Conservation (phyloP, 2,329 filamentous ascomycete genomes). For the Xylaria sp. region DNA sequence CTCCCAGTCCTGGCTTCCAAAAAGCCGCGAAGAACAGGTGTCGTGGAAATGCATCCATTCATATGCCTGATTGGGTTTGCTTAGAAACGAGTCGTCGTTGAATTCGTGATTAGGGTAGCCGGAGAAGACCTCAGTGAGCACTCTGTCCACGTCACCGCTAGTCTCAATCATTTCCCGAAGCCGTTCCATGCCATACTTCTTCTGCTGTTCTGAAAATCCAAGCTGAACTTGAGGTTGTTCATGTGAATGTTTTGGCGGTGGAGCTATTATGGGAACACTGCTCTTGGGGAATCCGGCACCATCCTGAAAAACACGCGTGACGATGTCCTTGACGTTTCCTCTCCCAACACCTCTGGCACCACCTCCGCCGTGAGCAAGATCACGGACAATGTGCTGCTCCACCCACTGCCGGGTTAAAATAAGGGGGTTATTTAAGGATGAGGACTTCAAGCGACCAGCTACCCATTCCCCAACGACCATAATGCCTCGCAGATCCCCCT, state of each 20-base stretch:
- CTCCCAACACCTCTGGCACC: slow-evolving; percentile 77
- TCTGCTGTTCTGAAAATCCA: slow-evolving; percentile 77
- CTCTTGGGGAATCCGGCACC: slow-evolving; percentile 79
- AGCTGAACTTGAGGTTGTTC: slow-evolving; percentile 70
- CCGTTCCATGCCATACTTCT: slow-evolving; percentile 77
- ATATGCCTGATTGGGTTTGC: slow-evolving; percentile 82
- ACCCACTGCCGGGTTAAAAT: slow-evolving; percentile 80
- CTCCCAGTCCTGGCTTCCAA: slow-evolving; percentile 92
- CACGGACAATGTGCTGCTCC: slow-evolving; percentile 75
- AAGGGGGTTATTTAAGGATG: slow-evolving; percentile 54
- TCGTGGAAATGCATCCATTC: slow-evolving; percentile 98
- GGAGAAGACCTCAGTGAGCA: slow-evolving; percentile 85
- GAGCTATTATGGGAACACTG: slow-evolving; percentile 55
- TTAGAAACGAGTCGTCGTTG: slow-evolving; percentile 91
- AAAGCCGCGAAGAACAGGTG: slow-evolving; percentile 79
- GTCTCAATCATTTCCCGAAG: slow-evolving; percentile 82
- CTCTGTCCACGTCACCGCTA: slow-evolving; percentile 80
- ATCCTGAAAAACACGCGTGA: slow-evolving; percentile 81
- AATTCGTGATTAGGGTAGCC: slow-evolving; percentile 88
- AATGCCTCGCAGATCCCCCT: slow-evolving; percentile 81
- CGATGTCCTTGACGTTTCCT: slow-evolving; percentile 78
- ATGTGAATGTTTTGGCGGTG: slow-evolving; percentile 59
- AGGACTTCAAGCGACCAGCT: slow-evolving; percentile 73
- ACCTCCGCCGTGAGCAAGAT: slow-evolving; percentile 76
- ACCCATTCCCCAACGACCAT: slow-evolving; percentile 93